Conservation (phyloP, 73 alveolate species). For the Loxodes magnus region DNA sequence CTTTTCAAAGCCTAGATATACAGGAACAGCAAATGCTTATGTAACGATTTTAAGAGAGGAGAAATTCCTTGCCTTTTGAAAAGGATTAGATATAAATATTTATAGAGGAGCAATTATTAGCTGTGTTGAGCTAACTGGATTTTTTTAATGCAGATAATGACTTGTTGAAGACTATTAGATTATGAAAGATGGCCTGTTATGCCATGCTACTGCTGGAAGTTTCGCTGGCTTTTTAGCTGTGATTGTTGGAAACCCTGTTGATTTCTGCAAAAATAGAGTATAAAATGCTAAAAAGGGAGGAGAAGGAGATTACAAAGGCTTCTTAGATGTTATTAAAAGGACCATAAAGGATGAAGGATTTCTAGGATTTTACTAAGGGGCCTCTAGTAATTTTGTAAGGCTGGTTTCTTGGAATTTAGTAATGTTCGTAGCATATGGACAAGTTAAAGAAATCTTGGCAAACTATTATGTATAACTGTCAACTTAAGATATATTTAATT, state of each 20-base stretch:
- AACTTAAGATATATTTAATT: too few relatives aligned
- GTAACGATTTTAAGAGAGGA: constrained; percentile 25
- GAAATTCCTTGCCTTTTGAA: constrained; percentile 21
- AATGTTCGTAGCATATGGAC: constrained; percentile 11
- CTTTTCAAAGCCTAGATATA: background rate
- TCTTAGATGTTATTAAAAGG: constrained; percentile 14
- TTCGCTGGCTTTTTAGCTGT: constrained; percentile 38
- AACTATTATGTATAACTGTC: too few relatives aligned
- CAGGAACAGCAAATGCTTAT: background rate
- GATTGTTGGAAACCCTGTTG: constrained; percentile 28
- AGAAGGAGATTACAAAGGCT: constrained; percentile 22
- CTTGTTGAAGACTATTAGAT: background rate
- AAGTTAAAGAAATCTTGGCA: too few relatives aligned
- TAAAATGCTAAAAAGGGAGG: constrained; percentile 15
- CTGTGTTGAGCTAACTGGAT: constrained; percentile 25
- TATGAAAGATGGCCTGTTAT: constrained; percentile 17
- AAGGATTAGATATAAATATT: constrained; percentile 32
- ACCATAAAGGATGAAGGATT: constrained; percentile 31
- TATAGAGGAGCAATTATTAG: constrained; percentile 21
- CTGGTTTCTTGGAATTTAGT: constrained; percentile 28
- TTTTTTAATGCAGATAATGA: constrained; percentile 21
- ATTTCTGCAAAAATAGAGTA: constrained; percentile 27
- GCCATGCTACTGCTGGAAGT: constrained; percentile 25
- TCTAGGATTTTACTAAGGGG: constrained; percentile 34
- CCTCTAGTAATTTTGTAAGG: constrained; percentile 27